A percentile compares a stretch with the other conserved stretches of the same genome.
Conservation (phyloP, 75 land plant species). For the Adiantum capillusveneris region DNA sequence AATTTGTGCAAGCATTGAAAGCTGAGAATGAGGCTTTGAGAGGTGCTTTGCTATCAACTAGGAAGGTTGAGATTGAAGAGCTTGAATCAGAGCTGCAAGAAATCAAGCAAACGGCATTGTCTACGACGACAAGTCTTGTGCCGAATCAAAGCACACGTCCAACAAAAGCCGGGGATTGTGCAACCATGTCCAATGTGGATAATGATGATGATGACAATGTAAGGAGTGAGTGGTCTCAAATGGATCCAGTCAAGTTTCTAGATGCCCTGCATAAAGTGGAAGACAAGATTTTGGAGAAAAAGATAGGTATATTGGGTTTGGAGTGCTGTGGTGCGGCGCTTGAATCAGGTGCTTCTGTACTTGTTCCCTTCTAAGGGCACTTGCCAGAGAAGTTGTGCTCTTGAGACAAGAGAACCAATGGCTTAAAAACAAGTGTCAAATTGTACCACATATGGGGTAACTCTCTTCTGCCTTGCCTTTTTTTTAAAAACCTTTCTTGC, state of each 20-base stretch:
- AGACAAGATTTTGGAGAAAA: not conserved
- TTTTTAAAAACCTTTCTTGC: no score
- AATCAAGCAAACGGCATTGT: not conserved
- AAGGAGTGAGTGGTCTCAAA: not conserved
- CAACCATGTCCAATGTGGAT: not conserved
- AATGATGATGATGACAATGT: not conserved
- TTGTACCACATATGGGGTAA: no score
- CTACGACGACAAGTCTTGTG: no score
- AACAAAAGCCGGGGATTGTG: not conserved
- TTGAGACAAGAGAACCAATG: constrained; percentile 2
- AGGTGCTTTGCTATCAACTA: not conserved
- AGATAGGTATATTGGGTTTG: not conserved
- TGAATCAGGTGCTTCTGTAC: no score
- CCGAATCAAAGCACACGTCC: not conserved
- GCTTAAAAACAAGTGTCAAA: no score
- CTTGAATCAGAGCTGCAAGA: not conserved
- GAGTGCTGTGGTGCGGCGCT: not conserved
- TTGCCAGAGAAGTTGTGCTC: constrained; percentile 1
- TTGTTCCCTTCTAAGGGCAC: not conserved
- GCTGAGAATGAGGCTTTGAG: not conserved
- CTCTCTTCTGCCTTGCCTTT: no score
- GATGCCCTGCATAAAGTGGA: not conserved
- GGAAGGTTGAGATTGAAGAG: not conserved
- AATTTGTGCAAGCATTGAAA: not conserved
- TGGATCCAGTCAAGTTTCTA: not conserved